Conservation (phyloP, 306 rosid species). For the Oxytropis ochrocephala region DNA sequence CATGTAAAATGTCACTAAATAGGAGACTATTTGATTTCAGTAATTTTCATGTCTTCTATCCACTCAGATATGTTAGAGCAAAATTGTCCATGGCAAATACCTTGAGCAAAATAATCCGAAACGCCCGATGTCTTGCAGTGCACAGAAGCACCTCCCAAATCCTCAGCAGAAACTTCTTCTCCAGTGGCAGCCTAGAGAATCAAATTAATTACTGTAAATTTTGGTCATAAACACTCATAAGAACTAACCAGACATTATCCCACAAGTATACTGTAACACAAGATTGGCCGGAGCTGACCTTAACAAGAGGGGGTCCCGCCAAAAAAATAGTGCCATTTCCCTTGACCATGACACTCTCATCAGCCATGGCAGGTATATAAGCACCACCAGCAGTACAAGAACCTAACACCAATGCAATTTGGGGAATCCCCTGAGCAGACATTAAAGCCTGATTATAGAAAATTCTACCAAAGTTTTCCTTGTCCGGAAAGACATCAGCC, state of each 20-base stretch:
- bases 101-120: conserved; percentile 96
- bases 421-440: conserved; percentile 91
- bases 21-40: neutral
- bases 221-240: conserved; percentile 13
- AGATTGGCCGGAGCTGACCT: conserved; percentile 44
- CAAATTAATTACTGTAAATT: conserved; percentile 18
- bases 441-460: conserved; percentile 82
- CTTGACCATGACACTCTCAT: conserved; percentile 98
- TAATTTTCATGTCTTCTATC: neutral
- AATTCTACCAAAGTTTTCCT: conserved; percentile 87
- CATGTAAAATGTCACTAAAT: neutral
- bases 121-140: conserved; percentile 97
- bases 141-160: conserved; percentile 83
- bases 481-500: conserved; percentile 93
- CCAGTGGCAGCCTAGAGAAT: conserved; percentile 89
- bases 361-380: conserved; percentile 97
- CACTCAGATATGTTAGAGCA: neutral
- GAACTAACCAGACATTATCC: conserved; percentile 10
- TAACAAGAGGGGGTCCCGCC: conserved; percentile 95
- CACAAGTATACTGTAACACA: conserved; percentile 9
- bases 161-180: conserved; percentile 92
- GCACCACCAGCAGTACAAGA: conserved; percentile 99
- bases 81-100: conserved; percentile 28
- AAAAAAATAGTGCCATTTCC: conserved; percentile 94
- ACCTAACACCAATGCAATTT: conserved; percentile 87